Base-by-base conservation (phyloP, 2,329 filamentous ascomycete species). In the Trichoderma sp. region DNA sequence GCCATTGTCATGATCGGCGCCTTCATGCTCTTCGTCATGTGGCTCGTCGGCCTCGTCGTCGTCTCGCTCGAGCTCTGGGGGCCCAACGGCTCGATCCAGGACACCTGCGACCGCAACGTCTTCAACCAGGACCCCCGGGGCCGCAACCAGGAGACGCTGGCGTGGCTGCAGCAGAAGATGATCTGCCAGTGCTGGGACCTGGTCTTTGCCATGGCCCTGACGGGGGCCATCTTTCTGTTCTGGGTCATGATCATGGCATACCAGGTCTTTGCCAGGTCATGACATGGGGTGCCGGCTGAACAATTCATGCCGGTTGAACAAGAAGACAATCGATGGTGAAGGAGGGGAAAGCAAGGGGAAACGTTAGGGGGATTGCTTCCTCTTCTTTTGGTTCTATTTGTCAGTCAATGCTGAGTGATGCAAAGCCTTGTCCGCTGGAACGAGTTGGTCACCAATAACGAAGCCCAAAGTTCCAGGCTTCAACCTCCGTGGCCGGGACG, bases 221-320 rank as follows among this genome's bases (percentile, higher is more conserved):
- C 87, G 2, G 87, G 87, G 0, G 78, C 76, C 19, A 76, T 88
- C 1, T 89, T 89, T 68, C 73, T 88, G 66, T 72, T 89, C n/a
- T 89, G 87, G 87, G 85, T 89, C 71, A 88, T 89, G 80, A 78
- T 88, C 67, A 88, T 89, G 83, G 83, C 86, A 12, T 86, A 87
- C 69, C 85, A 88, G 68, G 87, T 89, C 10, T 89, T 86, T 78
- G 82, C 75, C 66, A 73, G 76, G 57, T 80, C 78, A 68, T 79
- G 63, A 68, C 48, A 24, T 24, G 21, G 21, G 21, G 21, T 24
- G 21, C 21, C 21, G 21, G 21, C 21, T 24, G 21, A 24, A 24
- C 21, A 52, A 9, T 45, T 21, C 12, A 39, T 39, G 10, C 34
- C 10, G 10, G 12, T 39, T 39, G 34, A 39, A 14, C 34, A 39